Conservation (phyloP, 306 rosid genomes). For the Quercus mongolica region DNA sequence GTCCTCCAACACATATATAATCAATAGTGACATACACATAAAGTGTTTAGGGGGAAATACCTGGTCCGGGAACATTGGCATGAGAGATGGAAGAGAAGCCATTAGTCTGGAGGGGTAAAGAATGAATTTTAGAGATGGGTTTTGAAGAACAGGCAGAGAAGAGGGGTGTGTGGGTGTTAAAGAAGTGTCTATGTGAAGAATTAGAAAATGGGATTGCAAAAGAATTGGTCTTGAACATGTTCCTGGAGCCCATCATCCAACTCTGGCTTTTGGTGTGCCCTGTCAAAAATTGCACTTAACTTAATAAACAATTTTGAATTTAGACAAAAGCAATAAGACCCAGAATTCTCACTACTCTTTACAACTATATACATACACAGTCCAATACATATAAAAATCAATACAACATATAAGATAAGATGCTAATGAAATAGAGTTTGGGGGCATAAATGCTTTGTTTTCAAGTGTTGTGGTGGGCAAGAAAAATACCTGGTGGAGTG, state of each 20-base stretch:
- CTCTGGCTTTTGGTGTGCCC: background rate
- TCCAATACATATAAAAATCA: too few relatives aligned
- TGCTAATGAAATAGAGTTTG: too few relatives aligned
- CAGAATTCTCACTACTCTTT: too few relatives aligned
- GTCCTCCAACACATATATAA: background rate
- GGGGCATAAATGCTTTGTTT: too few relatives aligned
- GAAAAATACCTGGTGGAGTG: too few relatives aligned
- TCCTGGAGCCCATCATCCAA: slow-evolving; percentile 42
- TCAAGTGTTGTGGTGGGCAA: too few relatives aligned
- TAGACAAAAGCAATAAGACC: too few relatives aligned
- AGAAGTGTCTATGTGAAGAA: slow-evolving; percentile 19
- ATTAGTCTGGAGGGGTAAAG: slow-evolving; percentile 52
- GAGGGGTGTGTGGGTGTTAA: background rate
- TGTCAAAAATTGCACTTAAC: too few relatives aligned
- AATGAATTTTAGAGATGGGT: slow-evolving; percentile 28
- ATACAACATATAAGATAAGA: too few relatives aligned
- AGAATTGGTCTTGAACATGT: slow-evolving; percentile 28
- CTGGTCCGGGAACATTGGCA: slow-evolving; percentile 37
- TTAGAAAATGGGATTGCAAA: slow-evolving; percentile 26
- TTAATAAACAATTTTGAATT: too few relatives aligned
- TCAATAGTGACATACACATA: background rate
- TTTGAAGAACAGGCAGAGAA: slow-evolving; percentile 40
- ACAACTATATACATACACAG: too few relatives aligned
- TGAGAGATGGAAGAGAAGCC: slow-evolving; percentile 49
- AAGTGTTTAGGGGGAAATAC: slow-evolving; percentile 17